Evolutionary conservation across 441 rosid species (phyloP), one percentile per base, ranked within the genome.

Genomic region (Sinapis alba): DNA sequence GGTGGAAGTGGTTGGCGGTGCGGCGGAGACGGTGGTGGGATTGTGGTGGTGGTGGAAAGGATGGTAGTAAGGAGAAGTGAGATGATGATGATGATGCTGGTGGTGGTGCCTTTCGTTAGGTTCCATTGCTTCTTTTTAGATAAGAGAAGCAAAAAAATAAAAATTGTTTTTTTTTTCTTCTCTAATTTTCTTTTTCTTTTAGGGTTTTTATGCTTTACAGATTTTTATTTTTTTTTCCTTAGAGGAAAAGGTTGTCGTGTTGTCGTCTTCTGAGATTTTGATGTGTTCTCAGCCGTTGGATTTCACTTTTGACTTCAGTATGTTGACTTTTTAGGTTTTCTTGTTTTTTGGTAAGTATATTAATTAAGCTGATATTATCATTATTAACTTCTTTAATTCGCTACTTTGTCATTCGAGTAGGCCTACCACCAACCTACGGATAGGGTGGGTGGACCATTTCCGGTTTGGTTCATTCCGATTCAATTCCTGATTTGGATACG

Each of bases 81-180:
- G 72, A 77, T 24, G 53, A 18, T 41, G 47, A 41, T 38, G 51
- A 3, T 43, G 79, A 0, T 58, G 79, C 6, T 75, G 81, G 47
- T 78, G 81, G 58, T 78, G 78, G 36, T 69, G 78, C 41, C 79
- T 79, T 69, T 79, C 79, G 82, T 74, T 69, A 12, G 82, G 82
- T 79, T 79, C 82, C 82, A 79, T 74, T 74, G 56, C 63, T 59
- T 78, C n/a, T n/a, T 78, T 78, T 78, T 78, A 78, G 81, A 78
- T 61, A 68, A 50, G 71, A 73, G 69, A 72, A 13, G 50, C 11
- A 45, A 15, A 47, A 47, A 72, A 61, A 68, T 41, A 43, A 73
- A 61, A 12, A 12, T 57, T 23, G 15, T 54, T 9, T 18, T 65
- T 72, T 71, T 12, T 60, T 72, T 72, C 65, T 43, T 50, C 53